A percentile compares a stretch with the other conserved stretches of the same genome.
phyloP scores from a whole-genome alignment of 164 flowering plant genomes.

The Aristolochia fimbriata region DNA sequence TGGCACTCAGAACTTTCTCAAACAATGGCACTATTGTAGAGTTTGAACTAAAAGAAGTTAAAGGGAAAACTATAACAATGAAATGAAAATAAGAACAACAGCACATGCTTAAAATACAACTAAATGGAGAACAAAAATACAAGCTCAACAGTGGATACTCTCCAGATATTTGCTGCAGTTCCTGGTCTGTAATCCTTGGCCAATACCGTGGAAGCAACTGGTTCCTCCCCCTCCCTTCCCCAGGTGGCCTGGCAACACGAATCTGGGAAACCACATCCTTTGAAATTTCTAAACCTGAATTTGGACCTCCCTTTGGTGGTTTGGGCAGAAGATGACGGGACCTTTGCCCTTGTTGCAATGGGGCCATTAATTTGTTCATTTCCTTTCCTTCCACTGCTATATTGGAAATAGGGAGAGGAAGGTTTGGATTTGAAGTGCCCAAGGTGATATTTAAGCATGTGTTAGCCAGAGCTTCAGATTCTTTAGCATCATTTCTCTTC shows the following conservation, averaged over 20 bases:
- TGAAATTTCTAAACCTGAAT: slow-evolving; percentile 32
- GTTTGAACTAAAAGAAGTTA: slow-evolving; percentile 51
- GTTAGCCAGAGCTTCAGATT: slow-evolving; percentile 29
- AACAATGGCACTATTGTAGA: slow-evolving; percentile 84
- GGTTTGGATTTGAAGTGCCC: slow-evolving; percentile 24
- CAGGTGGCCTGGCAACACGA: slow-evolving; percentile 90
- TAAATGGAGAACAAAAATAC: background rate
- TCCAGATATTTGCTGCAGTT: slow-evolving; percentile 85
- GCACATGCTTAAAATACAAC: background rate
- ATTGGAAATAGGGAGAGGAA: slow-evolving; percentile 15
- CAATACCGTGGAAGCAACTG: slow-evolving; percentile 97
- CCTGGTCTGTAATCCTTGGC: slow-evolving; percentile 95
- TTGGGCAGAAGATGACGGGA: slow-evolving; percentile 61
- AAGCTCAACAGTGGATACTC: slow-evolving; percentile 60
- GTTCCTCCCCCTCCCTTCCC: slow-evolving; percentile 76
- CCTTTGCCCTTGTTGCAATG: slow-evolving; percentile 45
- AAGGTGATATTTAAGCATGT: slow-evolving; percentile 53
- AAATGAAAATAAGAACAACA: background rate
- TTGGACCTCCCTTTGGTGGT: slow-evolving; percentile 37
- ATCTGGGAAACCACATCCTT: slow-evolving; percentile 33
- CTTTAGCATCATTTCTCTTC: slow-evolving; percentile 23
- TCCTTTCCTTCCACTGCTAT: slow-evolving; percentile 36
- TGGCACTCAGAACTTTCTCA: slow-evolving; percentile 97
- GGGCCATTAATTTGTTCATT: slow-evolving; percentile 22
- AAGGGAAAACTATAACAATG: slow-evolving; percentile 21